Evolutionary conservation across 1,284 basidiomycete species (phyloP).

Genomic region (Salmacisia buchloeana): DNA sequence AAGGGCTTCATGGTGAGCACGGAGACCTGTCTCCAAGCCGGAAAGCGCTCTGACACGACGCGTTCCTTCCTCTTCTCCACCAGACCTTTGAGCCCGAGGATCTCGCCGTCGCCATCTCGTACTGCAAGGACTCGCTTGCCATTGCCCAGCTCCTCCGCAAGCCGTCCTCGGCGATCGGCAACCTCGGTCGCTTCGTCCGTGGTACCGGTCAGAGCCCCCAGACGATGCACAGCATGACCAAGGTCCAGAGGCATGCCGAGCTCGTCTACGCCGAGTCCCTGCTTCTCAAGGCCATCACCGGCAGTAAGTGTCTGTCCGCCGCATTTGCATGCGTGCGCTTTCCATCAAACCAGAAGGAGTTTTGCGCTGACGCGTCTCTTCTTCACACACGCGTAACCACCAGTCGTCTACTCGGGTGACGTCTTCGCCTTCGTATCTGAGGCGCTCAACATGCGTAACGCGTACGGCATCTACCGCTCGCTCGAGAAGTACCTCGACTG

Average conservation of each 20-base stretch:
- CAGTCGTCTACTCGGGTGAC: conserved; percentile 44
- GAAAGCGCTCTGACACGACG: neutral
- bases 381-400: neutral
- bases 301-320: conserved; percentile 17
- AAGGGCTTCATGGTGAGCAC: conserved; percentile 49
- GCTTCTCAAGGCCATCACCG: conserved; percentile 46
- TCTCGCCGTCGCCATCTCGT: conserved; percentile 43
- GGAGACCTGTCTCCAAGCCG: too few species aligned
- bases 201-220: conserved; percentile 40
- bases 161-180: conserved; percentile 30
- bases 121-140: conserved; percentile 43
- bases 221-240: conserved; percentile 37
- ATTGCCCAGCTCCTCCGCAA: conserved; percentile 44
- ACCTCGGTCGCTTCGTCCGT: conserved; percentile 44
- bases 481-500: conserved; percentile 47
- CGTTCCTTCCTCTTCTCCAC: neutral
- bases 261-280: conserved; percentile 43
- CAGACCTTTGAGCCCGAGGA: conserved; percentile 47
- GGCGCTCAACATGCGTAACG: conserved; percentile 48
- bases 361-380: neutral
- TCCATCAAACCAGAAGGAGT: neutral
- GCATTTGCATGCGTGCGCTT: neutral
- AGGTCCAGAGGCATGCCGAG: conserved; percentile 47
- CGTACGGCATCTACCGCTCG: conserved; percentile 48
- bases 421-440: conserved; percentile 46